Conservation (phyloP, 2,329 filamentous ascomycete genomes). For the Penicillium sp. region DNA sequence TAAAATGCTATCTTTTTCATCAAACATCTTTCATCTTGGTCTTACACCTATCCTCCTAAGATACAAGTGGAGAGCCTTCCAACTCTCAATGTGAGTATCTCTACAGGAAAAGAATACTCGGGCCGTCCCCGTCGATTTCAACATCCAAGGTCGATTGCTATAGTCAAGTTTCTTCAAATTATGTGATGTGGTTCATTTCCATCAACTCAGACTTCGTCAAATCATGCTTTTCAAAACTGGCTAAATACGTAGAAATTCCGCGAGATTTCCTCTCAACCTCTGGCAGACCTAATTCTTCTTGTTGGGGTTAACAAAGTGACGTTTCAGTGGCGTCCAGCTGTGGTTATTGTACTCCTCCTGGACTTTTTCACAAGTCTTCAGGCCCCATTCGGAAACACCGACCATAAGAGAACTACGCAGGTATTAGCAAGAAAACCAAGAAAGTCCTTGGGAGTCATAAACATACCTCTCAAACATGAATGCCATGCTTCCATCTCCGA, state of each 20-base stretch:
- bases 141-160: too few species aligned
- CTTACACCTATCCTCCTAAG: too few species aligned
- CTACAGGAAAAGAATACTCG: too few species aligned
- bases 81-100: too few species aligned
- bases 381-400: conserved; percentile 69
- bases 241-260: conserved; percentile 6
- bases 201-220: conserved; percentile 3
- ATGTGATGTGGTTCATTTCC: not conserved
- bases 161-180: not conserved
- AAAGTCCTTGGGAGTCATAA: too few species aligned
- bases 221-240: conserved; percentile 1
- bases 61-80: too few species aligned
- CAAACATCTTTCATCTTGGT: too few species aligned
- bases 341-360: conserved; percentile 74
- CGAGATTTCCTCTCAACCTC: not conserved
- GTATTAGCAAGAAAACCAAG: conserved; percentile 36
- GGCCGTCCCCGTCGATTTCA: too few species aligned
- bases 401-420: conserved; percentile 60
- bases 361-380: conserved; percentile 68
- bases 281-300: conserved; percentile 23
- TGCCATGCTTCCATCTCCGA: conserved; percentile 60
- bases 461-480: conserved; percentile 62
- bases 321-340: conserved; percentile 70
- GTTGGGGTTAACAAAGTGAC: conserved; percentile 59
- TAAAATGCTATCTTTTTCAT: too few species aligned